These are phyloP conservation scores for Oryza longistaminata DNA, from an alignment of 176 grass and related monocot species.

Conservation along the genomic window DNA sequence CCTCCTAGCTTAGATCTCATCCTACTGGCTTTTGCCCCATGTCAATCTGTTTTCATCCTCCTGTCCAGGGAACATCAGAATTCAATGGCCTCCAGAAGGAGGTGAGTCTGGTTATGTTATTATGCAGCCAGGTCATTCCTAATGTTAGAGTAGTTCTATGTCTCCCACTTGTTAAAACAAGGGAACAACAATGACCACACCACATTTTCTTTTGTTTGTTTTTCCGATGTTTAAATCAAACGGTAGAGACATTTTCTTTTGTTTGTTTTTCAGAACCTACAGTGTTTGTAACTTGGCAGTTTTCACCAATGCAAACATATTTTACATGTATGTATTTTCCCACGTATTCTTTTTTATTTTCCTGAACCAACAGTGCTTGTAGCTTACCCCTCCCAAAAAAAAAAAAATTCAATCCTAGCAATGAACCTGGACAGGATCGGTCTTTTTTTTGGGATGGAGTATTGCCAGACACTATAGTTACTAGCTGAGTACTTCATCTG, in stretches of 20 bases:
- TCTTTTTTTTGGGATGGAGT: too few relatives aligned
- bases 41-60: conserved; percentile 25
- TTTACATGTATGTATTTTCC: not conserved
- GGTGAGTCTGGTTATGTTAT: conserved; percentile 10
- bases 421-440: too few relatives aligned
- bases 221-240: not conserved
- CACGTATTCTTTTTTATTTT: not conserved
- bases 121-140: conserved; percentile 26
- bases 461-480: not conserved
- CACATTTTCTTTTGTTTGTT: not conserved
- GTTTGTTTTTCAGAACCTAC: not conserved
- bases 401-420: too few relatives aligned
- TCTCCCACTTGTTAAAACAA: conserved; percentile 23
- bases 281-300: not conserved
- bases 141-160: conserved; percentile 24
- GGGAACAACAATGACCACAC: not conserved
- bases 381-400: too few relatives aligned
- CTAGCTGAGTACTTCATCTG: not conserved
- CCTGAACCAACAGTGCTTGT: too few relatives aligned
- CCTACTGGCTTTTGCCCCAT: not conserved
- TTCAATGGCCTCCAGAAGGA: conserved; percentile 55
- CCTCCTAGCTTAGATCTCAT: not conserved
- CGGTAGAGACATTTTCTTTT: not conserved
- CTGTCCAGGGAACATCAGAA: conserved; percentile 41
- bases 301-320: not conserved